Percentiles rank a stretch among this genome's conserved stretches.
Evolutionary conservation across 1,139 yeast species (phyloP).

Genomic region (Diutina scorzettiae): DNA sequence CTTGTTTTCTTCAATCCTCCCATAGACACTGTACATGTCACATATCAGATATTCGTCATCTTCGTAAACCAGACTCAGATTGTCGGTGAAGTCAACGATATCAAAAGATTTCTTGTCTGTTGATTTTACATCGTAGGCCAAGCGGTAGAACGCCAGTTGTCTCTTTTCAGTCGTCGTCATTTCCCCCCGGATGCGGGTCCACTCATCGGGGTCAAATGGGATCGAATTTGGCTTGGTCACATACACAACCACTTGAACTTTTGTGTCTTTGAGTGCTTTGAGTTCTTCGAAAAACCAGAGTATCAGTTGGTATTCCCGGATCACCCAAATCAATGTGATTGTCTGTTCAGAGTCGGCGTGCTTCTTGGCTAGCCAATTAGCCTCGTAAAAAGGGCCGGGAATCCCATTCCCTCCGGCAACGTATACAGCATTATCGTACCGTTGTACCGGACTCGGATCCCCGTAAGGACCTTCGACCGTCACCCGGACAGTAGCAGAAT

Average conservation of each 20-base stretch:
- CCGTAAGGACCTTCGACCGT: constrained; percentile 56
- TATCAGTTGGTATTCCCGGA: constrained; percentile 31
- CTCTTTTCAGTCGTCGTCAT: neutral
- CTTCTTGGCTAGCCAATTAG: neutral
- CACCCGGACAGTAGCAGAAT: constrained; percentile 23
- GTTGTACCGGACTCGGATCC: constrained; percentile 20
- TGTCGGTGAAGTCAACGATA: too few species aligned
- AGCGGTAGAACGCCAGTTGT: neutral
- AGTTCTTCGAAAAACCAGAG: constrained; percentile 40
- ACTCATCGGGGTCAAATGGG: neutral
- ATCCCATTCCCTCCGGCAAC: constrained; percentile 55
- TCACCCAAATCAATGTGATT: constrained; percentile 39
- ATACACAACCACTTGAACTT: constrained; percentile 25
- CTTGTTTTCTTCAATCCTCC: neutral
- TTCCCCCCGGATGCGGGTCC: neutral
- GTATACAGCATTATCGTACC: constrained; percentile 42
- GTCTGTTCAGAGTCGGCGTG: neutral
- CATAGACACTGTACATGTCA: neutral
- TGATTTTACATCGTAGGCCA: neutral
- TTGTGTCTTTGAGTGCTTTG: constrained; percentile 17
- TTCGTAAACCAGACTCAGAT: neutral
- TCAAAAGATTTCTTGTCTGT: too few species aligned
- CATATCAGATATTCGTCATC: neutral
- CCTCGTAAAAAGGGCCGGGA: constrained; percentile 37
- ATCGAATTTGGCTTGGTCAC: constrained; percentile 26